Evolutionary conservation across 2,329 filamentous ascomycete genomes (phyloP), one percentile per base, ranked within the genome.

Genomic region (Cercospora berteroae): DNA sequence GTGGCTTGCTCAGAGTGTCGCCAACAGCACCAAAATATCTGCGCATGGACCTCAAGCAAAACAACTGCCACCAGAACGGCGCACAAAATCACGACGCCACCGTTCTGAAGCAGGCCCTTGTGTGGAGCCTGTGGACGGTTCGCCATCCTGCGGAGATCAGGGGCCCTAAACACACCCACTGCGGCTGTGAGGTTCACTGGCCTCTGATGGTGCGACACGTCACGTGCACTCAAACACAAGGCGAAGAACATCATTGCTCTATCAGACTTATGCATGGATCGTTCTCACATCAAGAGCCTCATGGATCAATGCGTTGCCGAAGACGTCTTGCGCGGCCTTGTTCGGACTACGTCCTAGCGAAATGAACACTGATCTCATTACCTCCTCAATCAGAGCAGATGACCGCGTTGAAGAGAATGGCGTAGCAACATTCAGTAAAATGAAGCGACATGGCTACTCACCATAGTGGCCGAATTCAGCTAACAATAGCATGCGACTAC

Each of bases 121-220:
- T 57, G 13, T 57, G n/a, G n/a, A n/a, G n/a, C n/a, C n/a, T n/a
- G n/a, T n/a, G 52, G 29, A 31, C 29, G 25, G 12, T 57, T 57
- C 25, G 25, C 25, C 25, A n/a, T 57, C 16, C 55, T 57, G 55
- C 29, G 55, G n/a, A 59, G 56, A 59, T 59, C 56, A 59, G 33
- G 29, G 56, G 56, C 56, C 9, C 56, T 3, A 33, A 33, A 12
- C 10, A 23, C 56, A 39, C 6, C 29, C 12, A 39, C 12, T 27
- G 29, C 56, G 29, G 29, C 56, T 59, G n/a, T 29, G 36, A 58
- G 56, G 29, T 58, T 58, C 56, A 58, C 23, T 20, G 56, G 29
- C 56, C 20, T 29, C 10, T 7, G 16, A 59, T 59, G 56, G 56
- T 39, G 56, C 56, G 56, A 59, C 56, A 39, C 56, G 20, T 59